Base-by-base conservation (phyloP, 768 basidiomycete species). In the Lactarius hengduanensis region DNA sequence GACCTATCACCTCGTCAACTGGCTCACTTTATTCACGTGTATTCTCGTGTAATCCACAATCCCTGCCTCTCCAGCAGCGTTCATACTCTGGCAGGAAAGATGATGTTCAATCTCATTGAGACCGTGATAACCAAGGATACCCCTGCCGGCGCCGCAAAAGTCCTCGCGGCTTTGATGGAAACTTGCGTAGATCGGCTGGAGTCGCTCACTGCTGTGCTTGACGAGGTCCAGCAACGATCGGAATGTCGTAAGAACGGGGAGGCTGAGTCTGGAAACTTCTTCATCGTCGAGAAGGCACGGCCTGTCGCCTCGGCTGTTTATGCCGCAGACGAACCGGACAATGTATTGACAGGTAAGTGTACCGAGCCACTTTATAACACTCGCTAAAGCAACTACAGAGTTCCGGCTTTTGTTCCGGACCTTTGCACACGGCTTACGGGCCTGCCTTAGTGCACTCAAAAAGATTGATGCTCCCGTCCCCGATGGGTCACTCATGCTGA, bases 31-130 rank as follows among this genome's bases (percentile, higher is more conserved):
- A 86, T 94, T 30, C 86, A 90, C 71, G 85, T 92, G 61, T 97
- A 92, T 75, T 91, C 94, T 1, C 86, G 88, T 58, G 87, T 93
- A 73, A 84, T 97, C 59, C 96, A 98, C 77, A 94, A 97, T 73
- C 85, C 92, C 2, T 87, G 91, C 22, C 83, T 96, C 56, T 83
- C 86, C 10, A 87, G 84, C 71, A 87, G 85, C 63, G 85, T 96
- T 40, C 95, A 98, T 73, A 92, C 92, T 15, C 82, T 98, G 74
- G 93, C 92, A 69, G 90, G 91, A 61, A 98, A 98, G 77, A 88
- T 97, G 78, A 88, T 98, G 75, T 91, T 94, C 73, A 91, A 91
- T 68, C 82, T 97, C 57, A 84, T 92, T 53, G 97, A 98, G 63
- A 84, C 86, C 56, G 88, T 98, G 53, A 78, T 90, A 28, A 77